Percentiles rank a stretch among this genome's conserved stretches.
Evolutionary conservation across 2,329 filamentous ascomycete species (phyloP).

Genomic region (Beauveria bassiana): DNA sequence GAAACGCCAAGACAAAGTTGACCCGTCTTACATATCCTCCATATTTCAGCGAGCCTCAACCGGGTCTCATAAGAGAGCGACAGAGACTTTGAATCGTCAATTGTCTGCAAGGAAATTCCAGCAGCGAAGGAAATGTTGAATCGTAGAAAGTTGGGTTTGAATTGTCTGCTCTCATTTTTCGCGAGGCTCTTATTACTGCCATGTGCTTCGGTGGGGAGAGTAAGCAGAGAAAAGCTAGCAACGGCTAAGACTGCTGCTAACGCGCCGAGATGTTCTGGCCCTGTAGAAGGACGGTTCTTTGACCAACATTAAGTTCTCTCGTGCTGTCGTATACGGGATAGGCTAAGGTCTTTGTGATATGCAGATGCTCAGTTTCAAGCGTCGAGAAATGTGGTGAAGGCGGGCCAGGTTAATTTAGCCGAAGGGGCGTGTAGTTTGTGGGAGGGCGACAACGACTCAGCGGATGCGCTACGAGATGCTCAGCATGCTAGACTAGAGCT

Average conservation of each 20-base stretch:
- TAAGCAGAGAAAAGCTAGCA: slow-evolving; percentile 8
- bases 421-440: not conserved
- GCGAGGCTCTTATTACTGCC: not conserved
- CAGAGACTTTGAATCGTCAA: too few species aligned
- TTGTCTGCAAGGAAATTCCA: too few species aligned
- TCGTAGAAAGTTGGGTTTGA: not conserved
- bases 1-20: slow-evolving; percentile 1
- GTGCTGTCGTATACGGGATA: not conserved
- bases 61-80: too few species aligned
- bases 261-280: not conserved
- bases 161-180: not conserved
- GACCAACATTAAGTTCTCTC: not conserved
- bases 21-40: not conserved
- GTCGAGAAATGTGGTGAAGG: not conserved
- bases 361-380: not conserved
- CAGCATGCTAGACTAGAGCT: not conserved
- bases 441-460: not conserved
- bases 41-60: not conserved
- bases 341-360: not conserved
- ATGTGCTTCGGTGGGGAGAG: not conserved
- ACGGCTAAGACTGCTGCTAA: not conserved
- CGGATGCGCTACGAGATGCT: not conserved
- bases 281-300: not conserved
- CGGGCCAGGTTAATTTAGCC: not conserved
- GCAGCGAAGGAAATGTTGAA: not conserved